These are phyloP conservation scores for Oxyria digyna DNA, from an alignment of 148 eudicot genomes.

Conservation along the genomic window DNA sequence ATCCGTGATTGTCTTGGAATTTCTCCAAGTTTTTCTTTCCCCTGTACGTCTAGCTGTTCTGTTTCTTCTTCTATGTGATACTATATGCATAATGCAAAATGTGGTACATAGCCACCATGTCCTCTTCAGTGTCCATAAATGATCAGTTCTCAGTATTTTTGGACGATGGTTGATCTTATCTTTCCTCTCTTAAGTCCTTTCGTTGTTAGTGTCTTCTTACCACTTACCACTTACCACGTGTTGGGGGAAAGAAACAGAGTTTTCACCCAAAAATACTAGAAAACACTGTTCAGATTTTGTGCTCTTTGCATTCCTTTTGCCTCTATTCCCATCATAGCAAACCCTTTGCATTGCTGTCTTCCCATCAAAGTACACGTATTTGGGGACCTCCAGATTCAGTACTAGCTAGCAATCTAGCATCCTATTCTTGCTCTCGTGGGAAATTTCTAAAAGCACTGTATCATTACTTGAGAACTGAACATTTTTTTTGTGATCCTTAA, in stretches of 20 bases:
- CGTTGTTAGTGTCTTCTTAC: conserved; percentile 10
- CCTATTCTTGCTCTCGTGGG: not conserved
- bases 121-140: not conserved
- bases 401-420: conserved; percentile 2
- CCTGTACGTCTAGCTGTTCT: not conserved
- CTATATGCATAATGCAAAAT: conserved; percentile 2
- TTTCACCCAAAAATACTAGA: conserved; percentile 1
- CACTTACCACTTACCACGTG: conserved; percentile 6
- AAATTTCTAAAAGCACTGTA: not conserved
- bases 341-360: not conserved
- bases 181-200: conserved; percentile 12
- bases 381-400: conserved; percentile 5
- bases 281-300: conserved; percentile 19
- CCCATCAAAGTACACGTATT: not conserved
- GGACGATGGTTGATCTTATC: conserved; percentile 19
- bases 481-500: conserved; percentile 1
- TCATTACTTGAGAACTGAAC: not conserved
- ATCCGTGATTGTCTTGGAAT: not conserved
- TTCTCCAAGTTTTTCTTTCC: not conserved
- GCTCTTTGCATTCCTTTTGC: conserved; percentile 13
- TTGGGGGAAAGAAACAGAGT: conserved; percentile 1
- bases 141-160: conserved; percentile 8
- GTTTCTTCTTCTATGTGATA: not conserved
- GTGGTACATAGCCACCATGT: conserved; percentile 6
- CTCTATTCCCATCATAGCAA: conserved; percentile 5